A percentile compares a stretch with the other conserved stretches of the same genome.
These are phyloP conservation scores for Rhynchospora breviuscula DNA, from an alignment of 176 grass and related monocot genomes.

Conservation along the genomic window DNA sequence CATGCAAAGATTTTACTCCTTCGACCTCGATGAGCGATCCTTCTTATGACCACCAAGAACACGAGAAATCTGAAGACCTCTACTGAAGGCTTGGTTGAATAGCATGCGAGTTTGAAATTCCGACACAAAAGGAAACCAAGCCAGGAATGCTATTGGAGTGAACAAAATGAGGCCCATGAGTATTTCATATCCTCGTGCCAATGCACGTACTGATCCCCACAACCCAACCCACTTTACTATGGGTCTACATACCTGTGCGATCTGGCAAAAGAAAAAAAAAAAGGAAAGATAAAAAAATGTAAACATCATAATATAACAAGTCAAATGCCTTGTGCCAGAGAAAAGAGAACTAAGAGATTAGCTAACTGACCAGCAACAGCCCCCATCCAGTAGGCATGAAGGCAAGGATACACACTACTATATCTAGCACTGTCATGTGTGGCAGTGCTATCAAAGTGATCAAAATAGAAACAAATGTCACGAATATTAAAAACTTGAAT, in stretches of 20 bases:
- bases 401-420: conserved; percentile 78
- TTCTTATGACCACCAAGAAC: conserved; percentile 83
- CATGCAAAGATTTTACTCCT: conserved; percentile 37
- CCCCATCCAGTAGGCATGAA: conserved; percentile 98
- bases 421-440: conserved; percentile 82
- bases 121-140: conserved; percentile 89
- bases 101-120: conserved; percentile 97
- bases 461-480: conserved; percentile 63
- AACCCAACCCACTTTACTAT: conserved; percentile 24
- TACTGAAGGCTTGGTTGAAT: conserved; percentile 95
- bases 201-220: conserved; percentile 66
- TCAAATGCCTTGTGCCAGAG: neutral
- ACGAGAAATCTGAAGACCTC: conserved; percentile 86
- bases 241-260: conserved; percentile 55
- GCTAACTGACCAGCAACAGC: conserved; percentile 54
- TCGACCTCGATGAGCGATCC: conserved; percentile 49
- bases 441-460: conserved; percentile 69
- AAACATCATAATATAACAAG: neutral
- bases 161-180: conserved; percentile 87
- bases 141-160: conserved; percentile 71
- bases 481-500: conserved; percentile 86
- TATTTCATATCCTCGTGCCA: conserved; percentile 79
- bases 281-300: neutral
- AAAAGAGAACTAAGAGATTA: neutral
- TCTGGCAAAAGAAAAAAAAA: conserved; percentile 27